Percentiles rank a stretch among this genome's conserved stretches.
phyloP scores from a whole-genome alignment of 192 early-diverging fungal genomes.

The Pilobolus umbonatus region DNA sequence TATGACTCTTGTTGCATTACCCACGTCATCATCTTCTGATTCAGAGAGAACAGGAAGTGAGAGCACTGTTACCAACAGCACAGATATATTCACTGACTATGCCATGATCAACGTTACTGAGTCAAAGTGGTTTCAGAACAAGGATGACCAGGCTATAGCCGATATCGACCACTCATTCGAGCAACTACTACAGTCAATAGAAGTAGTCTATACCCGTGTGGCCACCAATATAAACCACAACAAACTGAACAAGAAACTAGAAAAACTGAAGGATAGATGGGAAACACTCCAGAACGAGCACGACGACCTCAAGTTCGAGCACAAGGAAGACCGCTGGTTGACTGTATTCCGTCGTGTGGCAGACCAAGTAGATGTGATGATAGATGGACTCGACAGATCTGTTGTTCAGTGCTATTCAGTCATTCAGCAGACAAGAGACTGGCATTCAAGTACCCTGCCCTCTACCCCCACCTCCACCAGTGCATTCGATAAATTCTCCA shows the following conservation, averaged over 20 bases:
- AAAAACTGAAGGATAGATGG: conserved; percentile 38
- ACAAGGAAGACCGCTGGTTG: conserved; percentile 59
- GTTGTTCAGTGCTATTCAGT: conserved; percentile 41
- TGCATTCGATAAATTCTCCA: conserved; percentile 27
- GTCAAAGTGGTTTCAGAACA: conserved; percentile 11
- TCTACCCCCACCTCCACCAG: no score
- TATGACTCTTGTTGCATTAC: background rate
- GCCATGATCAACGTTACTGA: background rate
- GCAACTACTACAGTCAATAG: conserved; percentile 43
- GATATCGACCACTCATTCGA: conserved; percentile 48
- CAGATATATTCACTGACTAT: background rate
- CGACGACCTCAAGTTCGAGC: conserved; percentile 49
- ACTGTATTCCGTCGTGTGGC: conserved; percentile 50
- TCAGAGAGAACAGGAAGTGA: no score
- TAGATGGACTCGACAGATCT: conserved; percentile 50
- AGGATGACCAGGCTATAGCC: conserved; percentile 24
- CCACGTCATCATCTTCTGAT: background rate
- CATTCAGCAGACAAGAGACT: conserved; percentile 23
- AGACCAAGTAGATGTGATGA: conserved; percentile 53
- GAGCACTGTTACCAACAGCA: background rate
- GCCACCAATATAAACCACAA: conserved; percentile 23
- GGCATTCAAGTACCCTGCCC: conserved; percentile 4
- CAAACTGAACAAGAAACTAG: conserved; percentile 26
- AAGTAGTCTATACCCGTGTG: conserved; percentile 35
- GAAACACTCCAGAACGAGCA: conserved; percentile 47